A percentile compares a stretch with the other conserved stretches of the same genome.
Conservation (phyloP, 1,284 basidiomycete genomes). For the Papiliotrema laurentii region DNA sequence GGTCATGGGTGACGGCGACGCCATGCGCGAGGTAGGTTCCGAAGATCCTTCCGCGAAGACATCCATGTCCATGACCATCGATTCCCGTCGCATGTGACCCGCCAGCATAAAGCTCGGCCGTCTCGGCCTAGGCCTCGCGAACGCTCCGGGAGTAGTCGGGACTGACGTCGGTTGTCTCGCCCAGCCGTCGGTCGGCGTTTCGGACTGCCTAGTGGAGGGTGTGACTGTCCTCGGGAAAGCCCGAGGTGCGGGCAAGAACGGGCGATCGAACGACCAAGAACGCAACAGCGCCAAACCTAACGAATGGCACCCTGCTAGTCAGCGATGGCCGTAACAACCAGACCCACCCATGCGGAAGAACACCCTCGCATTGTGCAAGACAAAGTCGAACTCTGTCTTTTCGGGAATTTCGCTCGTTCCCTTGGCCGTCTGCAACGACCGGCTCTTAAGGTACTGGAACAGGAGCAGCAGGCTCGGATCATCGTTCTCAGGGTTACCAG, state of each 20-base stretch:
- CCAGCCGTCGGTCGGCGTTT: conserved; percentile 28
- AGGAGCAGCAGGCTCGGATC: conserved; percentile 84
- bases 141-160: background rate
- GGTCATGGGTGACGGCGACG: conserved; percentile 41
- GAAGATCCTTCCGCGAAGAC: conserved; percentile 53
- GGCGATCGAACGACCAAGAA: conserved; percentile 85
- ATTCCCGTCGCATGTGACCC: conserved; percentile 58
- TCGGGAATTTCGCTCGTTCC: conserved; percentile 85
- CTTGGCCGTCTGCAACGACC: conserved; percentile 84
- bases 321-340: conserved; percentile 1
- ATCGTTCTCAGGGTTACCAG: conserved; percentile 83
- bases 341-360: conserved; percentile 84
- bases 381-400: conserved; percentile 84
- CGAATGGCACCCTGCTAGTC: conserved; percentile 73
- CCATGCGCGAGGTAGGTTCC: conserved; percentile 56
- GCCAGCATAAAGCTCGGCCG: conserved; percentile 56
- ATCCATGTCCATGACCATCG: conserved; percentile 82
- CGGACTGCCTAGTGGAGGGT: background rate
- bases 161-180: conserved; percentile 8
- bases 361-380: conserved; percentile 83
- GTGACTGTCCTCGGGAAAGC: conserved; percentile 8
- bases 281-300: conserved; percentile 79
- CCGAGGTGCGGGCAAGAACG: conserved; percentile 49
- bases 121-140: conserved; percentile 40
- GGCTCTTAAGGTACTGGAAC: conserved; percentile 82